Evolutionary conservation across 2,329 filamentous ascomycete genomes (phyloP).

Genomic region (Aspergillus alliaceus): DNA sequence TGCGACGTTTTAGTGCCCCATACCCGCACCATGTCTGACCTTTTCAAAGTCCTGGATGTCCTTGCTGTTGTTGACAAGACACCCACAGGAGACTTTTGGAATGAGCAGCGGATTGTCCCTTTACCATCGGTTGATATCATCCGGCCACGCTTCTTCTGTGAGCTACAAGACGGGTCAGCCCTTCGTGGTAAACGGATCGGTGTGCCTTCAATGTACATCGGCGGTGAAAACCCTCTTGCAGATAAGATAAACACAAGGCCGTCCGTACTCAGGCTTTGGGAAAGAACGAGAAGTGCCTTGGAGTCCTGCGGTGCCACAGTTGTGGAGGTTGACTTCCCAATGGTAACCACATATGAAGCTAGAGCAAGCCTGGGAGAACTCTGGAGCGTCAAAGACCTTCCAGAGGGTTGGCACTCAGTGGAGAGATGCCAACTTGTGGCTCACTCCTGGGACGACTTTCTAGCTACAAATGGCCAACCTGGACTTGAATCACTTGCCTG

Average conservation of each 20-base stretch:
- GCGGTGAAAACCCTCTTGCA: slow-evolving; percentile 32
- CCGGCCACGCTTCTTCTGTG: slow-evolving; percentile 34
- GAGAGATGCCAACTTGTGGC: slow-evolving; percentile 53
- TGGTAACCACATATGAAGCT: slow-evolving; percentile 32
- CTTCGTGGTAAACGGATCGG: slow-evolving; percentile 50
- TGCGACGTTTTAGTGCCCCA: slow-evolving; percentile 58
- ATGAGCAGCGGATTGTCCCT: slow-evolving; percentile 49
- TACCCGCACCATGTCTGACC: slow-evolving; percentile 51
- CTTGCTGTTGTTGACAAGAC: slow-evolving; percentile 46
- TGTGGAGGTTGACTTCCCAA: slow-evolving; percentile 34
- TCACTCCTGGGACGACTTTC: slow-evolving; percentile 55
- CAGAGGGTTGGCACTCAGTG: slow-evolving; percentile 47
- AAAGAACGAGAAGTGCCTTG: slow-evolving; percentile 25
- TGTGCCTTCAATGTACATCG: slow-evolving; percentile 54
- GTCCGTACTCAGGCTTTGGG: slow-evolving; percentile 41
- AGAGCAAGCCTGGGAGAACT: slow-evolving; percentile 32
- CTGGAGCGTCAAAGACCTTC: slow-evolving; percentile 44
- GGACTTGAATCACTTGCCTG: slow-evolving; percentile 38
- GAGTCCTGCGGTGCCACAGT: slow-evolving; percentile 34
- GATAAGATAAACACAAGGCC: slow-evolving; percentile 36
- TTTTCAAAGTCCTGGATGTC: slow-evolving; percentile 52
- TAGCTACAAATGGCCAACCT: slow-evolving; percentile 43
- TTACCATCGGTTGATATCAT: slow-evolving; percentile 37
- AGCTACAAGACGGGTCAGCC: slow-evolving; percentile 28
- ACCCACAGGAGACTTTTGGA: slow-evolving; percentile 54